These are phyloP conservation scores for Xylaria sp. DNA, from an alignment of 2,329 filamentous ascomycete genomes.

Conservation along the genomic window DNA sequence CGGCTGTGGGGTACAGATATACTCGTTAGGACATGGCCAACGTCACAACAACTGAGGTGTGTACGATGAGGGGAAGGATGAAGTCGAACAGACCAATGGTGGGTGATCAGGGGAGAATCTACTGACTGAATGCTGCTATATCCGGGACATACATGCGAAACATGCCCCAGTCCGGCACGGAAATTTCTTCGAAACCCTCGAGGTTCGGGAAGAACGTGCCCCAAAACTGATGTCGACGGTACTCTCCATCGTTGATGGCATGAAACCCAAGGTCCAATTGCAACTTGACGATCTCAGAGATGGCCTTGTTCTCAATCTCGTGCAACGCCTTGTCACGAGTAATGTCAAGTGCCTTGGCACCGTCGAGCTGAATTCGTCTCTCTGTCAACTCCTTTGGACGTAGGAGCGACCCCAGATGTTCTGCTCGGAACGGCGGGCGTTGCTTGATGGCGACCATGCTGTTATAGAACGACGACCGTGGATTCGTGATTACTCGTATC, in stretches of 20 bases:
- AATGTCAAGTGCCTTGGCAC: conserved; percentile 35
- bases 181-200: conserved; percentile 40
- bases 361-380: conserved; percentile 47
- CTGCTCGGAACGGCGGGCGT: conserved; percentile 63
- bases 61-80: background rate
- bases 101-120: background rate
- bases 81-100: background rate
- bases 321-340: conserved; percentile 41
- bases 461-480: background rate
- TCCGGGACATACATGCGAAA: conserved; percentile 52
- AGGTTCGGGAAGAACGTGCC: conserved; percentile 43
- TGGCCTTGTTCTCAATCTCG: conserved; percentile 54
- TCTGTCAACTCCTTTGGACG: conserved; percentile 60
- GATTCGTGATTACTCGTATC: no score
- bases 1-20: conserved; percentile 26
- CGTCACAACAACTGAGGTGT: no score
- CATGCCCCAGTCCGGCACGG: conserved; percentile 45
- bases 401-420: conserved; percentile 69
- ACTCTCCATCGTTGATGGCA: conserved; percentile 48
- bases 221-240: conserved; percentile 44
- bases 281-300: conserved; percentile 61
- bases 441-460: conserved; percentile 31
- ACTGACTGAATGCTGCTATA: conserved; percentile 38
- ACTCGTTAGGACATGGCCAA: conserved; percentile 1
- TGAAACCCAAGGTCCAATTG: conserved; percentile 64